These are phyloP conservation scores for Aphanoascus verrucosus DNA, from an alignment of 2,329 filamentous ascomycete genomes.

Conservation along the genomic window DNA sequence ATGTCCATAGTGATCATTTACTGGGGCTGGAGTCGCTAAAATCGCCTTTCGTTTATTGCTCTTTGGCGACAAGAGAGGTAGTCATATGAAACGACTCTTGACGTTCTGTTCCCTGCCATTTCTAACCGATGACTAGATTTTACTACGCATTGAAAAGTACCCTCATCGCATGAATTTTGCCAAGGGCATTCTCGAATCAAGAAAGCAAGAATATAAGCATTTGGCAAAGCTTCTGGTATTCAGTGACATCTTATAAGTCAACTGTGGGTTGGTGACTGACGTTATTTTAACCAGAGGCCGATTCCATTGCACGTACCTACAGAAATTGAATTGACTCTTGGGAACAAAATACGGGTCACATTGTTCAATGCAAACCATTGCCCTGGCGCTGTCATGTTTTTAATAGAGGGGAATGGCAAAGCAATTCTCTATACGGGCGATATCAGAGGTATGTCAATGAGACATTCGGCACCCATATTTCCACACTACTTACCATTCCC, in stretches of 20 bases:
- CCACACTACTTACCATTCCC: constrained; percentile 10
- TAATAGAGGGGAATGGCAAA: constrained; percentile 63
- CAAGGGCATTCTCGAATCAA: constrained; percentile 63
- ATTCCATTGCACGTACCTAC: constrained; percentile 75
- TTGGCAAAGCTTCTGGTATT: constrained; percentile 56
- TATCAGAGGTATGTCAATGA: constrained; percentile 47
- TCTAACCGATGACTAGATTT: constrained; percentile 38
- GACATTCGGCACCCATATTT: no score
- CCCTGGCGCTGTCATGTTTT: constrained; percentile 80
- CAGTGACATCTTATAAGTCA: not conserved
- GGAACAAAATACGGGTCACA: constrained; percentile 63
- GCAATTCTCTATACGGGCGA: constrained; percentile 83
- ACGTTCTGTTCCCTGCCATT: not conserved
- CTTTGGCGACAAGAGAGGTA: constrained; percentile 64
- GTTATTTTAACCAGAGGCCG: constrained; percentile 47
- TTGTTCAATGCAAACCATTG: constrained; percentile 90
- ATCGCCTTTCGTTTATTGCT: constrained; percentile 83
- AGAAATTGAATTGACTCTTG: constrained; percentile 59
- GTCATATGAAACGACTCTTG: not conserved
- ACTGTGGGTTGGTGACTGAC: constrained; percentile 2
- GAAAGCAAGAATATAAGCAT: constrained; percentile 65
- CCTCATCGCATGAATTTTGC: constrained; percentile 72
- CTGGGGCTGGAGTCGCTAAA: constrained; percentile 64
- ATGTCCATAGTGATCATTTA: constrained; percentile 86
- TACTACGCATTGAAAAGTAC: constrained; percentile 69